Evolutionary conservation across 768 basidiomycete genomes (phyloP).

Genomic region (Rhodotorula paludigena): DNA sequence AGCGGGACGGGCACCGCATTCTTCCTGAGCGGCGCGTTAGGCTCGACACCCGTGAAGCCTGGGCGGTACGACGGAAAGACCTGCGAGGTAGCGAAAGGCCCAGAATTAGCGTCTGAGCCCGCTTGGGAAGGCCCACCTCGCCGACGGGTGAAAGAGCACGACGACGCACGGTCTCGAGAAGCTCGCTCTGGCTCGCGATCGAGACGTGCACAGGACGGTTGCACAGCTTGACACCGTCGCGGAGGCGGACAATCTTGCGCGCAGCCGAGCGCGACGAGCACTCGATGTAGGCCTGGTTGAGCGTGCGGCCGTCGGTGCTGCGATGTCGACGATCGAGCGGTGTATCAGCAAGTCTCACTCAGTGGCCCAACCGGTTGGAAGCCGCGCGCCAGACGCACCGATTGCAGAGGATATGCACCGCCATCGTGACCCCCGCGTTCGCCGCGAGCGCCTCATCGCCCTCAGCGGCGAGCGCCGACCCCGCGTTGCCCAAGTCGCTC

Average conservation of each 20-base stretch:
- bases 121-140: neutral
- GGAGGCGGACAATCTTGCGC: conserved; percentile 17
- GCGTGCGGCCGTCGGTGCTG: conserved; percentile 32
- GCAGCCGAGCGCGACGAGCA: conserved; percentile 18
- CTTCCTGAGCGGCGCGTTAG: neutral
- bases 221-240: conserved; percentile 19
- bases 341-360: neutral
- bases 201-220: conserved; percentile 22
- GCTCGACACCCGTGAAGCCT: conserved; percentile 19
- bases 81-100: neutral
- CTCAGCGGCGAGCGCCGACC: neutral
- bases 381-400: conserved; percentile 2
- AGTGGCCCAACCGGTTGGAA: too few relatives aligned
- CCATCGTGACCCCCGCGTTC: conserved; percentile 15
- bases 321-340: neutral
- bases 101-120: neutral
- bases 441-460: neutral
- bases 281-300: conserved; percentile 37
- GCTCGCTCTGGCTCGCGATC: conserved; percentile 17
- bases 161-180: conserved; percentile 24
- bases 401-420: conserved; percentile 38
- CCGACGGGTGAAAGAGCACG: neutral
- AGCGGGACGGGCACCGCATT: conserved; percentile 3
- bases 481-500: neutral
- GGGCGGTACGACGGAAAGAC: conserved; percentile 29